phyloP scores from a whole-genome alignment of 768 basidiomycete genomes.

The Suillus variegatus region DNA sequence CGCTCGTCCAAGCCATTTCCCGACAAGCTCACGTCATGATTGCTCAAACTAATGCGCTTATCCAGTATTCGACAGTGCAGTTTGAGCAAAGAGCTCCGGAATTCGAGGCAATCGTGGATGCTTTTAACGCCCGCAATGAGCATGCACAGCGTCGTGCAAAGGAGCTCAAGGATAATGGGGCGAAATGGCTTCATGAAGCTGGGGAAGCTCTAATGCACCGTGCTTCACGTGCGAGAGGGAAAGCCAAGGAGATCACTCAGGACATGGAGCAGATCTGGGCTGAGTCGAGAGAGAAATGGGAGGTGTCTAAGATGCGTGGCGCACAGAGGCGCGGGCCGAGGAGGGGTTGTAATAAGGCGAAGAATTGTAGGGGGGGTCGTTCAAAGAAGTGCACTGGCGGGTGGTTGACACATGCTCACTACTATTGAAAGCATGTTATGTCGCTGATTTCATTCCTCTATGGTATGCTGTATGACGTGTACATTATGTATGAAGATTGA shows the following conservation, averaged over 20 bases:
- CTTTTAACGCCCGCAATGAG: slow-evolving; percentile 50
- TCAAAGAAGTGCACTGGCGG: slow-evolving; percentile 5
- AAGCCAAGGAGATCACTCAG: slow-evolving; percentile 44
- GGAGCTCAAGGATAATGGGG: slow-evolving; percentile 51
- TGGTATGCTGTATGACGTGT: slow-evolving; percentile 3
- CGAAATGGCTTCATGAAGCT: slow-evolving; percentile 45
- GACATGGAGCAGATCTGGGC: slow-evolving; percentile 13
- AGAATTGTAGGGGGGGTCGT: neutral
- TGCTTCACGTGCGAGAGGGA: slow-evolving; percentile 44
- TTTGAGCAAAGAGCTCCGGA: slow-evolving; percentile 38
- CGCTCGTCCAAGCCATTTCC: slow-evolving; percentile 50
- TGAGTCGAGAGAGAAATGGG: slow-evolving; percentile 7
- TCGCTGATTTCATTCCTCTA: neutral
- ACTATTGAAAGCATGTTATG: slow-evolving; percentile 2
- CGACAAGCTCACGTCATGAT: slow-evolving; percentile 39
- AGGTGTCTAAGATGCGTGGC: neutral
- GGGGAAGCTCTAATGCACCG: slow-evolving; percentile 42
- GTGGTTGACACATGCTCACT: neutral
- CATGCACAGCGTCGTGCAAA: slow-evolving; percentile 54
- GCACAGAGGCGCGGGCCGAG: neutral
- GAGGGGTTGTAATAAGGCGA: neutral
- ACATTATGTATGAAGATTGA: slow-evolving; percentile 8
- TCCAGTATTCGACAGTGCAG: slow-evolving; percentile 44
- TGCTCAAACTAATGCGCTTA: slow-evolving; percentile 37
- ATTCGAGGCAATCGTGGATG: slow-evolving; percentile 38